phyloP scores from a whole-genome alignment of 202 grass and related monocot species.

The Setaria italica region DNA sequence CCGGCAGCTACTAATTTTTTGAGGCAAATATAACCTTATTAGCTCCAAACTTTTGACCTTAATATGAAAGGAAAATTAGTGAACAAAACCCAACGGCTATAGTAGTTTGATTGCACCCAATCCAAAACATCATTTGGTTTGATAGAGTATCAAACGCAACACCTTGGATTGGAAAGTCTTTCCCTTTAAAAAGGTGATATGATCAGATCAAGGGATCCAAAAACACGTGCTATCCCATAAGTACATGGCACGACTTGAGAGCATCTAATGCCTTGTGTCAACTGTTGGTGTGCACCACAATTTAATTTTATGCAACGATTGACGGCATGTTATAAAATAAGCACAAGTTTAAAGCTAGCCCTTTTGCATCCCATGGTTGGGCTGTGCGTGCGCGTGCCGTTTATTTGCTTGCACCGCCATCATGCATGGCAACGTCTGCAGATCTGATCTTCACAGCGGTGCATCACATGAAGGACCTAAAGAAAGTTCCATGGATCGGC shows the following conservation, averaged over 20 bases:
- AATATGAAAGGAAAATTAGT: background rate
- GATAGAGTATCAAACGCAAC: no score
- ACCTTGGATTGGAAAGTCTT: no score
- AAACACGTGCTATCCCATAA: background rate
- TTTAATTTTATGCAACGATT: background rate
- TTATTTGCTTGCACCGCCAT: background rate
- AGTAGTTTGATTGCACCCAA: background rate
- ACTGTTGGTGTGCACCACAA: background rate
- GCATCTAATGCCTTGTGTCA: slow-evolving; percentile 5
- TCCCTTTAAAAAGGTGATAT: background rate
- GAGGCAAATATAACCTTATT: background rate
- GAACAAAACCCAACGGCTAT: background rate
- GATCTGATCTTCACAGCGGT: slow-evolving; percentile 46
- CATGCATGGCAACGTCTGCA: background rate
- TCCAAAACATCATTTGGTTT: background rate
- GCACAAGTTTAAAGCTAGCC: background rate
- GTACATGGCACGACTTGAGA: slow-evolving; percentile 2
- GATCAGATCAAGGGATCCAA: background rate
- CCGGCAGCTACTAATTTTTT: background rate
- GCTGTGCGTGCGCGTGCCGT: background rate
- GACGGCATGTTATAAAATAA: background rate
- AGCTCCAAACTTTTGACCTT: background rate
- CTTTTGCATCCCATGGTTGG: background rate
- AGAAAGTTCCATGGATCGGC: slow-evolving; percentile 4
- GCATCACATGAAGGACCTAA: slow-evolving; percentile 27